Base-by-base conservation (phyloP, 1,284 basidiomycete genomes). In the Heterobasidion irregulare region DNA sequence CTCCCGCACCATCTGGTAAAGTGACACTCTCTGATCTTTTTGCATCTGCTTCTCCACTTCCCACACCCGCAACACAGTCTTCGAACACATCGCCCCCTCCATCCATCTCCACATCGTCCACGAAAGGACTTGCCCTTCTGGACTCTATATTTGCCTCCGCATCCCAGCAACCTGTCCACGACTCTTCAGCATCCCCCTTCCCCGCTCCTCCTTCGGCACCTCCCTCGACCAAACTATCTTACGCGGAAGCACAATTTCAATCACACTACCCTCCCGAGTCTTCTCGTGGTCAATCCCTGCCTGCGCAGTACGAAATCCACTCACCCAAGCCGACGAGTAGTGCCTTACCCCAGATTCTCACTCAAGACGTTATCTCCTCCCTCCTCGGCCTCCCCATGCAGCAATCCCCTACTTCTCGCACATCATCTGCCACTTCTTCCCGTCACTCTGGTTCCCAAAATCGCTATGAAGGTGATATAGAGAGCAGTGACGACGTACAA, bases 321-420 rank as follows among this genome's bases (percentile, higher is more conserved):
- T 77, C 75, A n/a, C 76, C 76, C 15, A 76, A 76, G 56, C 77
- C 75, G 5, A 76, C 72, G 3, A 71, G 72, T 3, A 69, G 68
- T 4, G 59, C 73, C 9, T 67, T 77, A 61, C 68, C 82, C 58
- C 82, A 84, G 62, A 74, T 85, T 19, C 75, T 86, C 49, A 80
- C 77, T 50, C 80, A 84, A 63, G 78, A 84, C 56, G 83, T 86
- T 47, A 79, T 87, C 48, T 78, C 77, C 4, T 70, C 75, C 2
- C 72, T 86, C 13, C 71, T 85, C 2, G 82, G 79, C 8, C 68
- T 80, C 45, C 69, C 73, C 1, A 63, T 69, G 1, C 51, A 52
- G 32, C 13, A 10, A 15, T 43, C 51, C 2, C 60, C 59, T 53
- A 73, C 72, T 7, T 78, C 78, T 0, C 77, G 79, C 26, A 72